Conservation (phyloP, 495 filamentous ascomycete species). For the Hypoxylon lienhwacheense region DNA sequence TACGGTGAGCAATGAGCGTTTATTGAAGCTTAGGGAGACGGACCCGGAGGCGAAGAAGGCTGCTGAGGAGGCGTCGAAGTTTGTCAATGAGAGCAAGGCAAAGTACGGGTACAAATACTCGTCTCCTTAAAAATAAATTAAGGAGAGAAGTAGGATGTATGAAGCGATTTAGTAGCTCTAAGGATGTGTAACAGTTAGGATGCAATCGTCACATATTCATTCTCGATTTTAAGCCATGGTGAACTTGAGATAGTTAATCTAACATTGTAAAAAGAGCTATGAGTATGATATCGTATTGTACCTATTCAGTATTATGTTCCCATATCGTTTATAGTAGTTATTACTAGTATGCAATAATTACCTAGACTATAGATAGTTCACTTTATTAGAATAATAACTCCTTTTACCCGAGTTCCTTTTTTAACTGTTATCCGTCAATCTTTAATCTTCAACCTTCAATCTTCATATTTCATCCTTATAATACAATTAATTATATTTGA, state of each 20-base stretch:
- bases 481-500: background rate
- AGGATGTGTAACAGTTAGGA: background rate
- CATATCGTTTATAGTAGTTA: too few relatives aligned
- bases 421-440: background rate
- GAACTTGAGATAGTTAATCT: too few relatives aligned
- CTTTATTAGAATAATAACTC: too few relatives aligned
- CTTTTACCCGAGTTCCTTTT: too few relatives aligned
- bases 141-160: background rate
- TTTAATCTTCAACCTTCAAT: background rate
- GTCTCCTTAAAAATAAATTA: conserved; percentile 33
- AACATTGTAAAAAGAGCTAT: too few relatives aligned
- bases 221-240: too few relatives aligned
- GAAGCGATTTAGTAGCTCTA: background rate
- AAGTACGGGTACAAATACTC: conserved; percentile 45
- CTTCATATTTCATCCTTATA: conserved; percentile 1
- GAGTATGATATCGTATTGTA: too few relatives aligned
- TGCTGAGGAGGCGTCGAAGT: conserved; percentile 20
- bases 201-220: background rate
- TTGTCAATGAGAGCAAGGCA: conserved; percentile 39
- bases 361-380: too few relatives aligned
- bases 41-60: conserved; percentile 36
- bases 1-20: conserved; percentile 5
- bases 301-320: too few relatives aligned
- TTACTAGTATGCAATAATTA: too few relatives aligned
- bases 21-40: conserved; percentile 9